These are phyloP conservation scores for Tardiomyces blankii DNA, from an alignment of 1,139 yeast species.

Conservation along the genomic window DNA sequence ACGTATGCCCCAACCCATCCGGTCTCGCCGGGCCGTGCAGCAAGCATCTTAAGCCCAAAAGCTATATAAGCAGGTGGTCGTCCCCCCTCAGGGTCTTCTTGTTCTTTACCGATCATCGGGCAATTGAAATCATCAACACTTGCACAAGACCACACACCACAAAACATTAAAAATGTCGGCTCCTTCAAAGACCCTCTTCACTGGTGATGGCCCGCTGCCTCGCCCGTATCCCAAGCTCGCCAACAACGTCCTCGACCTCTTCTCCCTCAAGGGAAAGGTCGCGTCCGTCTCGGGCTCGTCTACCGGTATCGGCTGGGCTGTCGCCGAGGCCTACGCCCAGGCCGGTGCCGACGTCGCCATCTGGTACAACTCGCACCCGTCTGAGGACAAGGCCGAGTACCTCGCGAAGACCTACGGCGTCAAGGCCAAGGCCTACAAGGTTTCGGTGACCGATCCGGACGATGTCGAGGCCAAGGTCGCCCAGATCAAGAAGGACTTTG, in stretches of 20 bases:
- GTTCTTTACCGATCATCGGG: too few relatives aligned
- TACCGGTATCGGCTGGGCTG: slow-evolving; percentile 74
- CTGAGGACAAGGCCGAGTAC: slow-evolving; percentile 50
- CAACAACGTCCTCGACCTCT: slow-evolving; percentile 12
- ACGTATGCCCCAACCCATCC: too few relatives aligned
- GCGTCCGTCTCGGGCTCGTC: slow-evolving; percentile 88
- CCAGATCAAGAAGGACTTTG: slow-evolving; percentile 59
- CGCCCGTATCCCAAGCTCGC: slow-evolving; percentile 11
- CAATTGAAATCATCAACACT: too few relatives aligned
- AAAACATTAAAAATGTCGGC: too few relatives aligned
- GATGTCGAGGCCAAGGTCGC: slow-evolving; percentile 47
- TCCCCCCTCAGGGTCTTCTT: too few relatives aligned
- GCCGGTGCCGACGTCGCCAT: slow-evolving; percentile 87
- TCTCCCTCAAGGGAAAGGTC: slow-evolving; percentile 23
- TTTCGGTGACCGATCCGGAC: slow-evolving; percentile 49
- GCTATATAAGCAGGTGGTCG: too few relatives aligned
- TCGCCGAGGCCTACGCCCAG: slow-evolving; percentile 79
- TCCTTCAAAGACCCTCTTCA: not conserved
- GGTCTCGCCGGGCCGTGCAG: too few relatives aligned
- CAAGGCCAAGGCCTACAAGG: slow-evolving; percentile 58
- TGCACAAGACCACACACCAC: too few relatives aligned
- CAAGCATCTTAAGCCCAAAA: too few relatives aligned
- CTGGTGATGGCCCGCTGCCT: slow-evolving; percentile 5
- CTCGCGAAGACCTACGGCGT: slow-evolving; percentile 55
- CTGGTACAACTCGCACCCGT: slow-evolving; percentile 61